These are phyloP conservation scores for Achaetomium macrosporum DNA, from an alignment of 2,329 filamentous ascomycete genomes.

Conservation along the genomic window DNA sequence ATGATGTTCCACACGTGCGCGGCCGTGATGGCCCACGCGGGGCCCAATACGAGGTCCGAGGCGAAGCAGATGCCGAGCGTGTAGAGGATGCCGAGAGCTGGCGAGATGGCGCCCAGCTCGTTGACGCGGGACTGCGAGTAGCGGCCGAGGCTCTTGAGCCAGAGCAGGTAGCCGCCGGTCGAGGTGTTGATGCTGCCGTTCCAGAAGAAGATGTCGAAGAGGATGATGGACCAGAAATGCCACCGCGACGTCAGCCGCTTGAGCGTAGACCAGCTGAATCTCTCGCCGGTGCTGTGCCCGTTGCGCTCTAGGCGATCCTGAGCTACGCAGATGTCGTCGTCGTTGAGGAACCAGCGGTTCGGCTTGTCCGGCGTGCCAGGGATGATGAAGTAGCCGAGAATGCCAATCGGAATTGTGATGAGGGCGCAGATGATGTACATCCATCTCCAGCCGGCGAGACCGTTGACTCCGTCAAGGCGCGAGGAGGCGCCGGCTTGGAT, in stretches of 20 bases:
- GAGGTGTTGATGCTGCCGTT: constrained; percentile 43
- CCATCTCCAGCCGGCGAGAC: constrained; percentile 47
- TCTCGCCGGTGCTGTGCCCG: constrained; percentile 36
- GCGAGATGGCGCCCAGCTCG: constrained; percentile 46
- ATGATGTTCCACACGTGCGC: constrained; percentile 46
- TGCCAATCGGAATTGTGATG: constrained; percentile 49
- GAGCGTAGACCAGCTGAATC: constrained; percentile 25
- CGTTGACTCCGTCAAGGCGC: constrained; percentile 38
- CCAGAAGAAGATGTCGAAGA: constrained; percentile 51
- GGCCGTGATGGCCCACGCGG: constrained; percentile 49
- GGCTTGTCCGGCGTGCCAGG: constrained; percentile 47
- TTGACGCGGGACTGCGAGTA: constrained; percentile 44
- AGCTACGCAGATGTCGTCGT: constrained; percentile 42
- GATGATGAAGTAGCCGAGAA: constrained; percentile 45
- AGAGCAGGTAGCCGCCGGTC: constrained; percentile 48
- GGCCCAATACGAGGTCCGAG: constrained; percentile 48
- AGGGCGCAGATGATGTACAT: constrained; percentile 50
- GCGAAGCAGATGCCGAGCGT: constrained; percentile 48
- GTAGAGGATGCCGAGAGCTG: constrained; percentile 52
- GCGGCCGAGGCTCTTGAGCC: constrained; percentile 50
- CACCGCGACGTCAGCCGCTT: constrained; percentile 34
- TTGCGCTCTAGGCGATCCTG: constrained; percentile 39
- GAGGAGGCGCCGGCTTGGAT: constrained; percentile 40
- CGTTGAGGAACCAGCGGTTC: constrained; percentile 41
- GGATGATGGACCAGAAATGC: constrained; percentile 46